phyloP scores from a whole-genome alignment of 164 flowering plant species.

The Dillenia suffruticosa region DNA sequence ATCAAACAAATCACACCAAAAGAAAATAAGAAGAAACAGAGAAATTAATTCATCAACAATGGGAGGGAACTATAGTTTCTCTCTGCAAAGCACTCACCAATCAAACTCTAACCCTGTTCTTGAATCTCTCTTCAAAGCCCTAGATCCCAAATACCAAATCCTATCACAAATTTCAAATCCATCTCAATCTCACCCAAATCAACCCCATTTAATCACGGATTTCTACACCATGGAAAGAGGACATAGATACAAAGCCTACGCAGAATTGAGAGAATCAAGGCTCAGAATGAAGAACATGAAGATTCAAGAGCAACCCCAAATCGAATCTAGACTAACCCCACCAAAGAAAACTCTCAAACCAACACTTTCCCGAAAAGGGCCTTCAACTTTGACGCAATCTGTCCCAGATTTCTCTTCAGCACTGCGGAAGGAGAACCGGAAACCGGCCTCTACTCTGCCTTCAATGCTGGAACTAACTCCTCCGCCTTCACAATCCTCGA shows the following conservation, averaged over 20 bases:
- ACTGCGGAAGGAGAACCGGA: conserved; percentile 39
- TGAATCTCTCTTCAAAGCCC: conserved; percentile 18
- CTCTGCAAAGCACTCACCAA: conserved; percentile 5
- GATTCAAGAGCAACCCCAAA: conserved; percentile 5
- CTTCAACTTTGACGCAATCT: conserved; percentile 31
- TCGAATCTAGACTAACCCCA: conserved; percentile 16
- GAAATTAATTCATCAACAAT: conserved; percentile 7
- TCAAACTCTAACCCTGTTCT: neutral
- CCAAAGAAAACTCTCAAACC: conserved; percentile 27
- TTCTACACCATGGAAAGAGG: neutral
- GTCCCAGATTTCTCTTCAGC: conserved; percentile 43
- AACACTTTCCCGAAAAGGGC: neutral
- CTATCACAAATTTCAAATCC: conserved; percentile 24
- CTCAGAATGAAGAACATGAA: conserved; percentile 18
- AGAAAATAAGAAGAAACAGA: conserved; percentile 2
- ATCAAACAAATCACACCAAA: too few relatives aligned
- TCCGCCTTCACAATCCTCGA: conserved; percentile 16
- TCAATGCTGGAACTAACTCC: conserved; percentile 26
- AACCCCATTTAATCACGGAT: neutral
- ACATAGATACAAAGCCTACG: conserved; percentile 30
- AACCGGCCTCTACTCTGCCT: conserved; percentile 12
- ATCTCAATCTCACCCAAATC: conserved; percentile 6
- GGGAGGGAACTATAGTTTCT: conserved; percentile 10
- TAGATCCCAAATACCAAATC: conserved; percentile 31
- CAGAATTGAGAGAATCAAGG: conserved; percentile 30